Base-by-base conservation (phyloP, 352 stramenopile species). In the Pythium volutum region DNA sequence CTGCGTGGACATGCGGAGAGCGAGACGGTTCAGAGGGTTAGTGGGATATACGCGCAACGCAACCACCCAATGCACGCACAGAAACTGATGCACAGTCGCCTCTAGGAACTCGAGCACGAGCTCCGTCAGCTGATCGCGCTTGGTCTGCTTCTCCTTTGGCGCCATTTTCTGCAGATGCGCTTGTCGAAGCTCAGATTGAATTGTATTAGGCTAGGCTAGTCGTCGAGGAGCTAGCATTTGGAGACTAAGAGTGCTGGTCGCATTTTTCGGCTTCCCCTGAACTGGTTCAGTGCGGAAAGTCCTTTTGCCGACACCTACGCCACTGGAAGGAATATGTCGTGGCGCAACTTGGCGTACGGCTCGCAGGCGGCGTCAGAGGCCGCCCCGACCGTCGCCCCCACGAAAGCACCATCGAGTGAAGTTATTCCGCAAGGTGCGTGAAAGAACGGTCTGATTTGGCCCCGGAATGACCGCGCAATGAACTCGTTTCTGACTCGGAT, bases 281-380 rank as follows among this genome's bases (percentile, higher is more conserved):
- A 53, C 41, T 46, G 42, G 29, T 39, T n/a, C 47, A 43, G 18
- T n/a, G 4, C 14, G 23, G 45, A 34, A 33, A 25, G 49, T n/a
- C 7, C 18, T 9, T 18, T 25, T 50, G 11, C 14, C 25, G 23
- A 23, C 27, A 48, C 16, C 25, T 14, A 34, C 29, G 34, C 15
- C 15, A 15, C 16, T 5, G 4, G 18, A 15, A 56, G 22, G 22
- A 56, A 66, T 20, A 85, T 82, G 74, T 77, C 70, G 76, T 92
- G 83, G 83, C 71, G 80, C 0, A 90, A 92, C 76, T 81, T 92
- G 63, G 83, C 83, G 45, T 92, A 92, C 64, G 83, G 83, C 48
- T 92, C 83, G 49, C 80, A 92, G 68, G 75, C 88, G 45, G 83
- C 59, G 52, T 79, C 83, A 43, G 83, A 89, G 10, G 76, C 80